Percentiles rank a stretch among this genome's conserved stretches.
Conservation (phyloP, 345 rosid genomes). For the Microcos paniculata region DNA sequence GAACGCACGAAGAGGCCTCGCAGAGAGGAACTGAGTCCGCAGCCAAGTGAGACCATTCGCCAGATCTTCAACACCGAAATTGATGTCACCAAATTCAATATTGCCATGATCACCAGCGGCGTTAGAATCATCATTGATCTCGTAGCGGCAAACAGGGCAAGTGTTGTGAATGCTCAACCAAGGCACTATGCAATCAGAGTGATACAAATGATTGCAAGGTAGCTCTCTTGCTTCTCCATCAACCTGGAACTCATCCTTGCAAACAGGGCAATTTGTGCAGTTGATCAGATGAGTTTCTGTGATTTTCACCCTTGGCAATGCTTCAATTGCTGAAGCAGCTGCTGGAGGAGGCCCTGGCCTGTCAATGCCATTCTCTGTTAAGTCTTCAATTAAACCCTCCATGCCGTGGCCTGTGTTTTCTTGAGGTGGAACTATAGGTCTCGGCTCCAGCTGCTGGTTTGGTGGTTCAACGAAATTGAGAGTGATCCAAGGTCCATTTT, state of each 20-base stretch:
- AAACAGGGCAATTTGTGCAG: conserved; percentile 59
- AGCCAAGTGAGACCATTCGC: conserved; percentile 22
- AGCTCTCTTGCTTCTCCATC: conserved; percentile 53
- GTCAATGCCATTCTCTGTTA: conserved; percentile 18
- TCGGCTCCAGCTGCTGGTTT: neutral
- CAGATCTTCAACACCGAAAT: conserved; percentile 27
- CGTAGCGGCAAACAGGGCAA: conserved; percentile 70
- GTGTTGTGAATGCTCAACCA: conserved; percentile 72
- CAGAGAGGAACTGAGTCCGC: conserved; percentile 27
- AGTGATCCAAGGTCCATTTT: conserved; percentile 52
- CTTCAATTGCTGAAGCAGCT: conserved; percentile 41
- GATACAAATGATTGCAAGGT: conserved; percentile 72
- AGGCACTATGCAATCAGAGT: conserved; percentile 64
- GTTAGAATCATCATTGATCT: conserved; percentile 19
- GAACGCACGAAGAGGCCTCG: conserved; percentile 37
- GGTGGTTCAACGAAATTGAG: conserved; percentile 40
- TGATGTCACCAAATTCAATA: conserved; percentile 13
- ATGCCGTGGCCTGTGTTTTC: neutral
- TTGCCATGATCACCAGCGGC: neutral
- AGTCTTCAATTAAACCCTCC: conserved; percentile 18
- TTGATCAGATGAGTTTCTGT: conserved; percentile 29
- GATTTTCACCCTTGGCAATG: conserved; percentile 40
- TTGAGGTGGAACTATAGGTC: neutral
- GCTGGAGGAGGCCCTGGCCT: conserved; percentile 56
- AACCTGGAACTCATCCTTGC: conserved; percentile 68